Percentiles rank a stretch among this genome's conserved stretches.
Evolutionary conservation across 2,329 filamentous ascomycete genomes (phyloP).

Genomic region (Seiridium unicorne): DNA sequence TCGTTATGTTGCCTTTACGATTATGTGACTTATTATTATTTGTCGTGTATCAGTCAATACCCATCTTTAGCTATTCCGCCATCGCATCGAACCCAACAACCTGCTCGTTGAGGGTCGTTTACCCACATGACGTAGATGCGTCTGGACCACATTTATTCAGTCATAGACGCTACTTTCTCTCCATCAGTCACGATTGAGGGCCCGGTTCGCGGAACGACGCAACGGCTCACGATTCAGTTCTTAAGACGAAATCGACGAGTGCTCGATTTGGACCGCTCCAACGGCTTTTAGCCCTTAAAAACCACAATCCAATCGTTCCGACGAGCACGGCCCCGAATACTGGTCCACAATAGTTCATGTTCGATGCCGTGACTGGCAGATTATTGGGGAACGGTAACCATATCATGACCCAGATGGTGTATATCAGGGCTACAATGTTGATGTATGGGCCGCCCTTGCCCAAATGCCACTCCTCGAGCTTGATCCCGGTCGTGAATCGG

Average conservation of each 20-base stretch:
- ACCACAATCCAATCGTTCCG: neutral
- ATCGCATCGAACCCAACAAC: too few relatives aligned
- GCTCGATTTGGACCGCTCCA: neutral
- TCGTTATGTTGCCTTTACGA: too few relatives aligned
- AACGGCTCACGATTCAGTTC: neutral
- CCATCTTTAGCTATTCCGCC: too few relatives aligned
- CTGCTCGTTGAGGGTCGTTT: too few relatives aligned
- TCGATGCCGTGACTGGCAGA: conserved; percentile 3
- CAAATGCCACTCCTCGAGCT: neutral
- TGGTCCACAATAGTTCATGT: conserved; percentile 7
- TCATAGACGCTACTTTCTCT: too few relatives aligned
- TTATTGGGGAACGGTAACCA: conserved; percentile 6
- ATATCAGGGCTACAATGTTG: neutral
- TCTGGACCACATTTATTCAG: too few relatives aligned
- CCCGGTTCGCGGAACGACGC: too few relatives aligned
- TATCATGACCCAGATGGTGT: conserved; percentile 5
- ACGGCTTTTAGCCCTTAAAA: neutral
- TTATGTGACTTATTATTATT: too few relatives aligned
- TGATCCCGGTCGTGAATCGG: neutral
- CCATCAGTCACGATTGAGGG: too few relatives aligned
- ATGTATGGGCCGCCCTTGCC: conserved; percentile 1
- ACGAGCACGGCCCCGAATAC: conserved; percentile 1
- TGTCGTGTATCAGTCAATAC: too few relatives aligned
- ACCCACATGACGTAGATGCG: too few relatives aligned
- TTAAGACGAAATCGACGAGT: neutral